Evolutionary conservation across 805 yeast species (phyloP).

Genomic region (Grigorovia yakushimaensis): DNA sequence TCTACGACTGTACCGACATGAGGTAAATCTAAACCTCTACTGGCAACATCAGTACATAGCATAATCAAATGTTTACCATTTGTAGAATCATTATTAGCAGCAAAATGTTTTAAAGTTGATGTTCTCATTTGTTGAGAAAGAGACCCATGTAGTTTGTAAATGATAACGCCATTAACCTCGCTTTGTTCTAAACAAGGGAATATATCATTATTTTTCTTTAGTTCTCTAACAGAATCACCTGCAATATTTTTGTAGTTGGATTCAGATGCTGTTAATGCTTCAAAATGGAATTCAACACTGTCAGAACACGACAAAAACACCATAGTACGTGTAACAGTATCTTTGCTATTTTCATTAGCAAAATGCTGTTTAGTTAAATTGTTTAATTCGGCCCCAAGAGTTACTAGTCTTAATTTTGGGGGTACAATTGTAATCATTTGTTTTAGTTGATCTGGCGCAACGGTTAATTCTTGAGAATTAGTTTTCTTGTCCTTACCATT

Average conservation of each 20-base stretch:
- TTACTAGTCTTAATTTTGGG: conserved; percentile 79
- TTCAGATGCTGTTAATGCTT: conserved; percentile 47
- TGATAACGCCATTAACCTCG: conserved; percentile 34
- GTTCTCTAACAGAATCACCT: conserved; percentile 27
- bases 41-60: conserved; percentile 95
- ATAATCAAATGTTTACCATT: conserved; percentile 52
- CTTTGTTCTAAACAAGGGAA: conserved; percentile 29
- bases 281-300: conserved; percentile 89
- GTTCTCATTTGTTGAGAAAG: conserved; percentile 77
- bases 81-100: conserved; percentile 32
- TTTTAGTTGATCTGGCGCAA: conserved; percentile 84
- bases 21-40: conserved; percentile 92
- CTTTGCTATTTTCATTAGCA: conserved; percentile 6
- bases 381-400: conserved; percentile 59
- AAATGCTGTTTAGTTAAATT: conserved; percentile 31
- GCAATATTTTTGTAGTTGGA: conserved; percentile 35
- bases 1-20: conserved; percentile 79
- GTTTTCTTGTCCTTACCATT: conserved; percentile 19
- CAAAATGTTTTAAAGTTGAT: conserved; percentile 57
- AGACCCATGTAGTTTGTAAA: conserved; percentile 82
- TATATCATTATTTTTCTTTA: conserved; percentile 21
- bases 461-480: conserved; percentile 45
- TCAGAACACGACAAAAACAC: conserved; percentile 92
- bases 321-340: conserved; percentile 45
- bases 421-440: conserved; percentile 83